Evolutionary conservation across 1,139 yeast genomes (phyloP), one percentile per base, ranked within the genome.

Genomic region (Suhomyces coccinellae): DNA sequence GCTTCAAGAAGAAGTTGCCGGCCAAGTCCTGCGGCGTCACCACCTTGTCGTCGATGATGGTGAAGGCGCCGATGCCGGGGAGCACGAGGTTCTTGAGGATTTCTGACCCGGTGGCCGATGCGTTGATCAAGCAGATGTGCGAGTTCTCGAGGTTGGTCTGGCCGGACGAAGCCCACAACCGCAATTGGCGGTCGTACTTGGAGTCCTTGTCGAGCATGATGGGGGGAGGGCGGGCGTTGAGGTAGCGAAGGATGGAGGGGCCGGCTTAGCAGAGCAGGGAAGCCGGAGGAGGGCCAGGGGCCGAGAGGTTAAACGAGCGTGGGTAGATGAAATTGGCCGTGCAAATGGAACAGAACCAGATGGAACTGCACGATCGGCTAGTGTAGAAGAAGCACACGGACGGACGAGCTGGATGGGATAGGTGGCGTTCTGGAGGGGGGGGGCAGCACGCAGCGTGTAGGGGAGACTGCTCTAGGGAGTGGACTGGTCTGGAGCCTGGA

Each of bases 121-220:
- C 83, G 40, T 83, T 82, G 6, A 89, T 55, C 10, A 89, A 63
- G 45, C 89, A 79, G 2, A 90, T 73, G 47, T 77, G 82, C 1
- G 93, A 71, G 3, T 62, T 59, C 41, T 80, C 81, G 30, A 93
- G 70, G 3, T 75, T 73, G 7, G 66, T 54, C 58, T 93, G 99
- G 3, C 98, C 98, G 1, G 77, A 65, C 0, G 77, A 58, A 0
- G 89, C 93, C 99, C 99, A 93, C 15, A 93, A 69, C 34, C 98
- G 76, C 48, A 91, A 67, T 62, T 93, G 99, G 38, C 99, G 77
- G 65, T 93, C 98, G 62, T 89, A 91, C 52, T 80, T 80, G 43
- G 70, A 60, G 32, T 61, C 61, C 51, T 70, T 75, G 39, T 72
- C 73, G 27, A 52, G 49, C 49, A 43, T 40, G 29, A 10, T 4